phyloP scores from a whole-genome alignment of 208 protist genomes.

The Trypanosoma conorhini region DNA sequence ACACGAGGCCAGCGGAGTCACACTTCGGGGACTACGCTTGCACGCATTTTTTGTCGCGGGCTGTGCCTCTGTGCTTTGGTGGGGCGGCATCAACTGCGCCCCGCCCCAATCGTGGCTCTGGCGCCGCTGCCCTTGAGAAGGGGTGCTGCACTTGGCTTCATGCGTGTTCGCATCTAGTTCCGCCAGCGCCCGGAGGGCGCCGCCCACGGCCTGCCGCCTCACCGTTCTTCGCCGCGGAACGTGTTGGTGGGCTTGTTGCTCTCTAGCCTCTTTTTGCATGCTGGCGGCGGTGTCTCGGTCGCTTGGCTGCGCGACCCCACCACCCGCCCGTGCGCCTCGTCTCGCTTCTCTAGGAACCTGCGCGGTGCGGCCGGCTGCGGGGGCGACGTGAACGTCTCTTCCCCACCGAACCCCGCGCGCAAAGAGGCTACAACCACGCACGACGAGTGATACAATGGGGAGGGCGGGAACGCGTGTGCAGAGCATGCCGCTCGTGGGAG shows the following conservation, averaged over 20 bases:
- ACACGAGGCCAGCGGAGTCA: constrained; percentile 2
- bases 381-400: neutral
- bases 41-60: neutral
- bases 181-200: neutral
- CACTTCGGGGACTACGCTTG: neutral
- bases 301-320: neutral
- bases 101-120: neutral
- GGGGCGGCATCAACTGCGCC: neutral
- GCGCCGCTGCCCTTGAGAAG: neutral
- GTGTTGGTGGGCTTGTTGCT: neutral
- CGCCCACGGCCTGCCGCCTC: neutral
- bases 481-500: no score
- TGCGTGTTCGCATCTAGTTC: neutral
- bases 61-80: neutral
- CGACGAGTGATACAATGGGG: no score
- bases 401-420: no score
- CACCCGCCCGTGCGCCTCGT: neutral
- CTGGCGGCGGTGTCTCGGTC: neutral
- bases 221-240: neutral
- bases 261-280: neutral
- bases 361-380: neutral
- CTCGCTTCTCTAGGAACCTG: neutral
- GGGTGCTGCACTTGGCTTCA: neutral
- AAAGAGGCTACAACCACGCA: no score
- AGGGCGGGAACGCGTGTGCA: no score